These are phyloP conservation scores for Ramaria sp. DNA, from an alignment of 768 basidiomycete species.

Conservation along the genomic window DNA sequence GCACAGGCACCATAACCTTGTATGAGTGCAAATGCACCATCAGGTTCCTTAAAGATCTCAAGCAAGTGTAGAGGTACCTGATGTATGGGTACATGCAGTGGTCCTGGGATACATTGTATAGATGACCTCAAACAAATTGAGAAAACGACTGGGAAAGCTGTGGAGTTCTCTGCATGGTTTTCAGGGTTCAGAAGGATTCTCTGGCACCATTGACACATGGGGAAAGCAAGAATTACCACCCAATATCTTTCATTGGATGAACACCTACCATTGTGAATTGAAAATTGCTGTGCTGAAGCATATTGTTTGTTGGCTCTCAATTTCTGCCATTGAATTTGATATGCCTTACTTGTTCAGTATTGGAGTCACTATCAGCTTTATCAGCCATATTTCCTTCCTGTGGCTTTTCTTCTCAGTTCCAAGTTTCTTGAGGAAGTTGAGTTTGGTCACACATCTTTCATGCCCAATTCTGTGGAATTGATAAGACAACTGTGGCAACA, in stretches of 20 bases:
- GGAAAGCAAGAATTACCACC: conserved; percentile 1
- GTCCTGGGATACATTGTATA: neutral
- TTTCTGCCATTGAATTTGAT: conserved; percentile 3
- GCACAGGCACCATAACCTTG: neutral
- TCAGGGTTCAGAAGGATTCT: neutral
- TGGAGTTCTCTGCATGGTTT: neutral
- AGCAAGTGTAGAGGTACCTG: neutral
- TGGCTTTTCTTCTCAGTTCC: neutral
- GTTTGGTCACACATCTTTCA: neutral
- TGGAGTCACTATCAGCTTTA: neutral
- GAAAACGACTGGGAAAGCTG: neutral
- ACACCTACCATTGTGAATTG: neutral
- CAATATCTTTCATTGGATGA: neutral
- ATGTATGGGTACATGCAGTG: neutral
- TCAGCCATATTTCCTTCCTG: neutral
- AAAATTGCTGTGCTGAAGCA: neutral
- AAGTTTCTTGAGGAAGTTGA: conserved; percentile 4
- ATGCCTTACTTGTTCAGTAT: neutral
- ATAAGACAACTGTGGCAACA: neutral
- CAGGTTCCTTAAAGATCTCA: neutral
- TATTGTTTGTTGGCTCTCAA: neutral
- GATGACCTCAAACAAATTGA: neutral
- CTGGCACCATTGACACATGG: neutral
- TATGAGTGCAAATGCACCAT: neutral
- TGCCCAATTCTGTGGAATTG: neutral